These are phyloP conservation scores for Wallemia hederae DNA, from an alignment of 1,284 basidiomycete genomes.

Conservation along the genomic window DNA sequence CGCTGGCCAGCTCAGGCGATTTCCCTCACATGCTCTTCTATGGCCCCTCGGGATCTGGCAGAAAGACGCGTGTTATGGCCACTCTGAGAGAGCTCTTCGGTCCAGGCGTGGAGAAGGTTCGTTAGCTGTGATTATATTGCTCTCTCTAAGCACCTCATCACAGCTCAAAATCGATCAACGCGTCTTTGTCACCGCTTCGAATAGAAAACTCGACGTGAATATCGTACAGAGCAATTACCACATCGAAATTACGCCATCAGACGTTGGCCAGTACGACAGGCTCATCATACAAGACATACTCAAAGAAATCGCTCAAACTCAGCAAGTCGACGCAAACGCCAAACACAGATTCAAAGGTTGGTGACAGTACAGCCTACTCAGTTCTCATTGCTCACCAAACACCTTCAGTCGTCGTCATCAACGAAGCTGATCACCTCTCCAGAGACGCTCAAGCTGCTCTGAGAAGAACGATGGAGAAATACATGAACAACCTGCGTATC, in stretches of 20 bases:
- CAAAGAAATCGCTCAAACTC: conserved; percentile 96
- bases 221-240: conserved; percentile 93
- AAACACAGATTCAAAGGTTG: conserved; percentile 87
- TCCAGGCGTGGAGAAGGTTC: conserved; percentile 65
- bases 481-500: conserved; percentile 89
- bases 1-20: conserved; percentile 58
- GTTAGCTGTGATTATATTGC: conserved; percentile 4
- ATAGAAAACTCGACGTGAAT: conserved; percentile 84
- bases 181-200: conserved; percentile 78
- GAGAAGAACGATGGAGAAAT: conserved; percentile 95
- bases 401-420: conserved; percentile 70
- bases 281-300: conserved; percentile 88
- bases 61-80: conserved; percentile 85
- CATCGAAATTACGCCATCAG: conserved; percentile 74
- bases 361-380: not conserved
- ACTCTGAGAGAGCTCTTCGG: conserved; percentile 74
- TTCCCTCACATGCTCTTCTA: conserved; percentile 97
- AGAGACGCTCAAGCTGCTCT: conserved; percentile 92
- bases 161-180: conserved; percentile 96
- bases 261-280: conserved; percentile 85
- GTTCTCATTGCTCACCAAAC: not conserved
- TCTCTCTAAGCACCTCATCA: not conserved
- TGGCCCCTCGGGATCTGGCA: conserved; percentile 84
- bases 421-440: conserved; percentile 80
- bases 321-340: conserved; percentile 84